Evolutionary conservation across 331 rosid genomes (phyloP), one percentile per base, ranked within the genome.

Genomic region (Quercus phellos): DNA sequence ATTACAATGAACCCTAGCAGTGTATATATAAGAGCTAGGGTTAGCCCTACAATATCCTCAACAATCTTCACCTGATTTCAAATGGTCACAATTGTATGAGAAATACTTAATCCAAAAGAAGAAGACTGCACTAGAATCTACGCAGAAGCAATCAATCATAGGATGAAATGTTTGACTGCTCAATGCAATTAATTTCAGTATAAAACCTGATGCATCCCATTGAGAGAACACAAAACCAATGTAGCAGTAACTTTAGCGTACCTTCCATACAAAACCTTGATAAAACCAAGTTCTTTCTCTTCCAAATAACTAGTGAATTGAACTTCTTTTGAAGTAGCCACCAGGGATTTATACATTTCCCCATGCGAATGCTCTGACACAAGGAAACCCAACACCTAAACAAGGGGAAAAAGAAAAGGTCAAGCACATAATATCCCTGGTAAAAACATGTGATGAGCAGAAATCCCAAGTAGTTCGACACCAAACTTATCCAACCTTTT

Each of bases 221-320:
- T 13, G 16, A 32, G 51, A 34, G 3, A 29, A 18, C 26, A 66
- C 26, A 66, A 30, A 29, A 66, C 71, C 24, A 34, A 80, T 50
- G 73, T 26, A n/a, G 61, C 50, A 51, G 24, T 70, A 60, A 50
- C 68, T 75, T 29, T 35, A 81, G 74, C 2, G 79, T 83, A 93
- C 98, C 98, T 94, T 89, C 99, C 99, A 75, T 81, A 74, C 81
- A 94, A 78, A 78, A 89, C 85, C 68, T 89, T 92, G 77, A 90
- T 81, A 86, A 88, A 90, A 78, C 90, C 91, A 81, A 85, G 83
- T 76, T 84, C 92, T 72, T 66, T 85, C 83, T 92, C 96, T 64
- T 84, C 86, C 75, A 80, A 77, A 82, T 79, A 79, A 82, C 82
- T 77, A 68, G 35, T 79, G 81, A 70, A 80, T 74, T 79, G 89